These are phyloP conservation scores for Tympanopsis confertula DNA, from an alignment of 2,329 filamentous ascomycete species.

Conservation along the genomic window DNA sequence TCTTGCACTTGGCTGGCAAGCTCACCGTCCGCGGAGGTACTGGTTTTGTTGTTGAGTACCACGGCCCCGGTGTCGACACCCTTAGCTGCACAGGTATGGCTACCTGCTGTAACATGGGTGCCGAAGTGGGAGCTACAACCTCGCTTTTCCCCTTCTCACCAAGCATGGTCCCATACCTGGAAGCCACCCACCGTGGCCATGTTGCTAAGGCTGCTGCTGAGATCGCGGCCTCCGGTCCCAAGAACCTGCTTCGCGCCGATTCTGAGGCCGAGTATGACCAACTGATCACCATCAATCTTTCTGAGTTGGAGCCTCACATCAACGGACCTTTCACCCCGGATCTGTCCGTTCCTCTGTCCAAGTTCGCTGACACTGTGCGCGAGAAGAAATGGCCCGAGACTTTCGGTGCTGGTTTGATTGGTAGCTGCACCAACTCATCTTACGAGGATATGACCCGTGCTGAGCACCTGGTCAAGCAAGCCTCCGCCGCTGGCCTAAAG, in stretches of 20 bases:
- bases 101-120: constrained; percentile 57
- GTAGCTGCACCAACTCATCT: constrained; percentile 67
- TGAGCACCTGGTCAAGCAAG: constrained; percentile 63
- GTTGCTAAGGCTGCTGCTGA: constrained; percentile 36
- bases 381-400: constrained; percentile 59
- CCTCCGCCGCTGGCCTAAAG: constrained; percentile 55
- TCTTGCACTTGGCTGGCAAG: constrained; percentile 55
- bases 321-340: constrained; percentile 68
- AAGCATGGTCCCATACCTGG: constrained; percentile 54
- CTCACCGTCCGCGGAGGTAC: constrained; percentile 64
- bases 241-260: constrained; percentile 47
- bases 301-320: constrained; percentile 61
- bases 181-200: constrained; percentile 51
- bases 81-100: constrained; percentile 65
- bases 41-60: constrained; percentile 64
- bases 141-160: constrained; percentile 62
- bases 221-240: constrained; percentile 22
- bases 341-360: constrained; percentile 57
- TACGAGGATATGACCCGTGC: constrained; percentile 68
- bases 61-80: constrained; percentile 57
- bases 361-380: constrained; percentile 55
- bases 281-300: constrained; percentile 57
- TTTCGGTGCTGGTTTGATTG: constrained; percentile 61
- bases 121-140: constrained; percentile 58
- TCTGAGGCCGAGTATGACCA: constrained; percentile 56